Evolutionary conservation across 2,329 filamentous ascomycete species (phyloP).

Genomic region (Fusarium circinatum): DNA sequence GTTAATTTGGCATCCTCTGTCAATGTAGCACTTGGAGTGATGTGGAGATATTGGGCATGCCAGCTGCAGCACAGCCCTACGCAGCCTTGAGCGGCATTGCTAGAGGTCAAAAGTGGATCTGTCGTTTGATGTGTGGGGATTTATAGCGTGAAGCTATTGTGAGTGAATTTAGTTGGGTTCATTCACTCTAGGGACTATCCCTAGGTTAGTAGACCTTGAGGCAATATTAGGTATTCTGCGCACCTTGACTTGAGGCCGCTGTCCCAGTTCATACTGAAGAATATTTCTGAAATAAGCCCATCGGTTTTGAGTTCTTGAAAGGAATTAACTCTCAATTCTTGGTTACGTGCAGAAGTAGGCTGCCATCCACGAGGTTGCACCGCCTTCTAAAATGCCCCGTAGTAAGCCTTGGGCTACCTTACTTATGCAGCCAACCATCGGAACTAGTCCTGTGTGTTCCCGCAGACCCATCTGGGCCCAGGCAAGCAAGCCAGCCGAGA

Average conservation of each 20-base stretch:
- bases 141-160: not conserved
- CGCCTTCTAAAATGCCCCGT: conserved; percentile 11
- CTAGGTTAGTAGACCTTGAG: not conserved
- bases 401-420: conserved; percentile 12
- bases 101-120: not conserved
- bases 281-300: not conserved
- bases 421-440: not conserved
- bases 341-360: not conserved
- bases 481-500: not conserved
- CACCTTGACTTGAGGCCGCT: not conserved
- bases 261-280: not conserved
- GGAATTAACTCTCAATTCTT: not conserved
- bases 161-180: too few relatives aligned
- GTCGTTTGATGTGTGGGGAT: not conserved
- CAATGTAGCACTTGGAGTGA: not conserved
- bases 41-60: not conserved
- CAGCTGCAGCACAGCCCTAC: conserved; percentile 13
- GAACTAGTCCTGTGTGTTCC: not conserved
- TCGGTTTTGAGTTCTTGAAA: too few relatives aligned
- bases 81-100: not conserved
- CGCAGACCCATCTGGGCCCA: not conserved
- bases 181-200: not conserved
- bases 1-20: not conserved
- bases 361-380: not conserved
- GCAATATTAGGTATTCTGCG: not conserved